Evolutionary conservation across 1,284 basidiomycete genomes (phyloP).

Genomic region (Fistulinella cinereoalba): DNA sequence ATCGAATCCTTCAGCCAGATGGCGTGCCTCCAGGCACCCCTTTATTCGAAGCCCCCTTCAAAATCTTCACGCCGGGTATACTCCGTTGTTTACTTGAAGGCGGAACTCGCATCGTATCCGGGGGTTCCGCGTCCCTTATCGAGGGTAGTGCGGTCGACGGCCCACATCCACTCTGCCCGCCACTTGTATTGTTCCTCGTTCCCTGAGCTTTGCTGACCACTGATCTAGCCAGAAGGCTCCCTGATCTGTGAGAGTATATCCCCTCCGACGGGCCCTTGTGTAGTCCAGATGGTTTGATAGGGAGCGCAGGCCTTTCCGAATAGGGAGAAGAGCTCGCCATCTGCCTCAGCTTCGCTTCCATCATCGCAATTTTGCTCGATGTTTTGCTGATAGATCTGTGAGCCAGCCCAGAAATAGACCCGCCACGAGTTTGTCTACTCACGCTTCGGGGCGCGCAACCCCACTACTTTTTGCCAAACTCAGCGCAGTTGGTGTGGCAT

Average conservation of each 20-base stretch:
- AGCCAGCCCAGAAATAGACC: constrained; percentile 7
- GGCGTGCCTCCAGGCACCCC: constrained; percentile 6
- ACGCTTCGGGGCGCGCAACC: constrained; percentile 60
- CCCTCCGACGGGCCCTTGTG: neutral
- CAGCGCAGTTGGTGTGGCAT: constrained; percentile 74
- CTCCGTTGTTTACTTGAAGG: constrained; percentile 25
- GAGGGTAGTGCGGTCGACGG: neutral
- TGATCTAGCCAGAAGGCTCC: neutral
- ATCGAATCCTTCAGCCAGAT: constrained; percentile 9
- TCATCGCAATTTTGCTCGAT: constrained; percentile 85
- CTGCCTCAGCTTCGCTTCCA: constrained; percentile 91
- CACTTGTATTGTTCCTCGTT: constrained; percentile 3
- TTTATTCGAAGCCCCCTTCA: constrained; percentile 20
- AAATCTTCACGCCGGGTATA: constrained; percentile 36
- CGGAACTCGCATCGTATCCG: constrained; percentile 13
- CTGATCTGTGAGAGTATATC: constrained; percentile 1
- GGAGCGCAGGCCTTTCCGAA: constrained; percentile 21
- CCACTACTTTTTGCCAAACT: constrained; percentile 79
- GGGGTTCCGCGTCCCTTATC: constrained; percentile 8
- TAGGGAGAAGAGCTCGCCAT: constrained; percentile 50
- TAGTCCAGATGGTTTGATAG: constrained; percentile 20
- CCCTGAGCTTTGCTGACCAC: neutral
- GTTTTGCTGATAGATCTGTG: constrained; percentile 51
- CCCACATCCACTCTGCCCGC: neutral
- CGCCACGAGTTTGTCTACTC: constrained; percentile 25